Conservation (phyloP, 352 stramenopile genomes). For the Phytophthora sansomeana region DNA sequence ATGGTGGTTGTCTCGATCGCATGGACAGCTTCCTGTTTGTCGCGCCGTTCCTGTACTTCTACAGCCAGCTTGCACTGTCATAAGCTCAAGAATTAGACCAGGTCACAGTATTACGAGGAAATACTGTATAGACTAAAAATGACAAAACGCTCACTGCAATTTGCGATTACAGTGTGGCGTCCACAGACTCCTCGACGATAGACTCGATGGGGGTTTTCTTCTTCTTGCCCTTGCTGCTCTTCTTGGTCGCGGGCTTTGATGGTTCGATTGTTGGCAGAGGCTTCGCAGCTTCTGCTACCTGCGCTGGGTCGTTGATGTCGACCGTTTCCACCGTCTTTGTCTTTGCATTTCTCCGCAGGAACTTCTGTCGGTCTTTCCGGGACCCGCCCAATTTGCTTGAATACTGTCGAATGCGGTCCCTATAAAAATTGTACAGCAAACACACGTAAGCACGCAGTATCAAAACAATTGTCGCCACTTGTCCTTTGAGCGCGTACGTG, state of each 20-base stretch:
- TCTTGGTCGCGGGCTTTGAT: conserved; percentile 20
- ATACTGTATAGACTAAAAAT: conserved; percentile 24
- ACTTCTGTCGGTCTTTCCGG: conserved; percentile 75
- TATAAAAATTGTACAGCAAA: no score
- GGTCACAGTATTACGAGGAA: not conserved
- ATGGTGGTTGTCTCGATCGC: conserved; percentile 80
- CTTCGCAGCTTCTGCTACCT: conserved; percentile 22
- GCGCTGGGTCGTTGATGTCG: conserved; percentile 45
- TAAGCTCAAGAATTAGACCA: conserved; percentile 8
- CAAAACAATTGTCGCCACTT: not conserved
- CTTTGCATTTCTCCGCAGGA: conserved; percentile 57
- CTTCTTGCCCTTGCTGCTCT: conserved; percentile 32
- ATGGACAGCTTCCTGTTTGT: conserved; percentile 85
- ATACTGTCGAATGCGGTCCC: conserved; percentile 77
- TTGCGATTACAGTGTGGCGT: conserved; percentile 56
- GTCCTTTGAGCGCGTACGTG: conserved; percentile 55
- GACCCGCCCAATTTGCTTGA: conserved; percentile 76
- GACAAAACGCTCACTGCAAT: conserved; percentile 15
- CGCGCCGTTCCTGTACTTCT: conserved; percentile 70
- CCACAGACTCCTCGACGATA: conserved; percentile 63
- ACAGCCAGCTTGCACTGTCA: conserved; percentile 36
- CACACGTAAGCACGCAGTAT: conserved; percentile 3
- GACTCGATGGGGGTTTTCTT: conserved; percentile 39
- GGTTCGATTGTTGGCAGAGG: conserved; percentile 13
- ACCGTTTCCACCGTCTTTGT: conserved; percentile 23